Conservation (phyloP, 371 early-diverging fungal genomes). For the Apophysomyces elegans region DNA sequence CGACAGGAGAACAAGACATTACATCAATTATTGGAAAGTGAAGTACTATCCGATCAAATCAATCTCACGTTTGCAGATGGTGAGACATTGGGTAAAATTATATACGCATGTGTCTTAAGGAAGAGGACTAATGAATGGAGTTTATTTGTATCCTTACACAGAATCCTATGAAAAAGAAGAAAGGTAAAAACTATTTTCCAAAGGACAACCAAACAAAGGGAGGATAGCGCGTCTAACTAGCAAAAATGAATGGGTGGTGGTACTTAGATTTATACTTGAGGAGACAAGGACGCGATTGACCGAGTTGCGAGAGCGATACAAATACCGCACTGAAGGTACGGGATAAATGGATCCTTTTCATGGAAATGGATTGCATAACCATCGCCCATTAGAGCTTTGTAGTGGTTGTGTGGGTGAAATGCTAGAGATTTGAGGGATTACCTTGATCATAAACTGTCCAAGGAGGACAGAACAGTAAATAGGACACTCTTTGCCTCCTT, state of each 20-base stretch:
- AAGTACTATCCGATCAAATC: conserved; percentile 4
- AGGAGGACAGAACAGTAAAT: no score
- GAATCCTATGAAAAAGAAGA: conserved; percentile 5
- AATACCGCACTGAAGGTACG: conserved; percentile 4
- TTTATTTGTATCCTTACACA: neutral
- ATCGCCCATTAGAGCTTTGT: neutral
- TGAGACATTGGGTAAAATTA: neutral
- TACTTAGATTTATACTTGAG: neutral
- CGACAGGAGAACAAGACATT: neutral
- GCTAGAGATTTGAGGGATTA: neutral
- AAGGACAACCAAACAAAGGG: neutral
- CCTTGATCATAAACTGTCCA: no score
- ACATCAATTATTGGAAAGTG: conserved; percentile 4
- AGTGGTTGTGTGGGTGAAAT: conserved; percentile 3
- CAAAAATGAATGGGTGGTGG: neutral
- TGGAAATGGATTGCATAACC: neutral
- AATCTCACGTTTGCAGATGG: conserved; percentile 5
- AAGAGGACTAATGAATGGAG: no score
- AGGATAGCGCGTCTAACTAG: neutral
- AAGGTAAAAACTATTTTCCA: neutral
- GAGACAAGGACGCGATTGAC: neutral
- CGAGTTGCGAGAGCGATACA: neutral
- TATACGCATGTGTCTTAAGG: no score
- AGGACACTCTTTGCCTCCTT: no score
- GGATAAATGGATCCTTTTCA: neutral